Percentiles rank a stretch among this genome's conserved stretches.
These are phyloP conservation scores for Hericium alpestre DNA, from an alignment of 768 basidiomycete species.

Conservation along the genomic window DNA sequence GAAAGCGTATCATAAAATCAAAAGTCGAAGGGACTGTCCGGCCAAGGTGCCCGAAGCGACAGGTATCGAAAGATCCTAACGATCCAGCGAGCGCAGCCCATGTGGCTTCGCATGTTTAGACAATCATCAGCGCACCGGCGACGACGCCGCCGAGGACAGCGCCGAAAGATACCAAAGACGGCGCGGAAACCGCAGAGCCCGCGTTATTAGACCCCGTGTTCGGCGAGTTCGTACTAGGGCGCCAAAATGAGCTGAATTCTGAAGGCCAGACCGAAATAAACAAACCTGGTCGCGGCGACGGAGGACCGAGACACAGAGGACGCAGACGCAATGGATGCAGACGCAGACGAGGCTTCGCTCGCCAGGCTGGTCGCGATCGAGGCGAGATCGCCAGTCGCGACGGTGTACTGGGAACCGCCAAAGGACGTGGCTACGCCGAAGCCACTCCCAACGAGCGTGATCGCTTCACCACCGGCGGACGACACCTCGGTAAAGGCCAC, in stretches of 20 bases:
- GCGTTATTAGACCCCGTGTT: not conserved
- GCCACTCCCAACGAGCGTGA: conserved; percentile 11
- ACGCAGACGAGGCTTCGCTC: not conserved
- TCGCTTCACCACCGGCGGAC: conserved; percentile 6
- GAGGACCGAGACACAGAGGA: too few species aligned
- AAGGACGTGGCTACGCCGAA: conserved; percentile 9
- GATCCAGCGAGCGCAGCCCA: not conserved
- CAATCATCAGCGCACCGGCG: conserved; percentile 9
- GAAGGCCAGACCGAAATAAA: not conserved
- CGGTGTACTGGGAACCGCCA: conserved; percentile 11
- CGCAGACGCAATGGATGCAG: too few species aligned
- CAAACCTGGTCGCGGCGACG: not conserved
- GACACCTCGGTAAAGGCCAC: conserved; percentile 9
- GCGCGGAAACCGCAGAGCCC: not conserved
- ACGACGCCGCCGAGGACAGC: conserved; percentile 7
- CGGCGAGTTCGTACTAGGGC: not conserved
- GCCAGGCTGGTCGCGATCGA: not conserved
- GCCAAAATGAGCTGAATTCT: not conserved
- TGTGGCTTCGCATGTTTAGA: not conserved
- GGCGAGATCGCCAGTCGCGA: conserved; percentile 3
- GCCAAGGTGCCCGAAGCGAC: not conserved
- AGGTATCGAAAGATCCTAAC: not conserved
- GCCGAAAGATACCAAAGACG: conserved; percentile 7
- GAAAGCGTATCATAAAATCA: not conserved
- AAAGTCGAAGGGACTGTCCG: not conserved